Conservation (phyloP, 2,329 filamentous ascomycete genomes). For the Scedosporium apiospermum region DNA sequence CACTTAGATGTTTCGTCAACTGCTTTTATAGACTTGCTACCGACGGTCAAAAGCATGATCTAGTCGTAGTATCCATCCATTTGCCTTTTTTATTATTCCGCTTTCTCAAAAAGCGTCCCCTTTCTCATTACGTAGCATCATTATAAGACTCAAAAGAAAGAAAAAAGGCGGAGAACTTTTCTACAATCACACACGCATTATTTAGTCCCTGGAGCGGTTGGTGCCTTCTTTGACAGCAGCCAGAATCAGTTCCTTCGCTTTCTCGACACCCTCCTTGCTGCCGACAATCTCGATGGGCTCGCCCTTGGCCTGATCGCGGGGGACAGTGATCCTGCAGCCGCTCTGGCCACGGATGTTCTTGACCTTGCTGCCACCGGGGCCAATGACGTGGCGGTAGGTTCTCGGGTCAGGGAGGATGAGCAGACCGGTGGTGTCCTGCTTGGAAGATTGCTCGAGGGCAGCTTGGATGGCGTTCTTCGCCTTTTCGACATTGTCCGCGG, state of each 20-base stretch:
- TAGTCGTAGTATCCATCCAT: not conserved
- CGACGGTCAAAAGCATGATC: not conserved
- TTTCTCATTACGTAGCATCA: not conserved
- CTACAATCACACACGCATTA: not conserved
- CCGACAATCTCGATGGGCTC: conserved; percentile 91
- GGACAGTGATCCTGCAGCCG: conserved; percentile 88
- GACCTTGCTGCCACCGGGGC: conserved; percentile 80
- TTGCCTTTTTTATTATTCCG: not conserved
- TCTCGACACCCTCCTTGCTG: conserved; percentile 67
- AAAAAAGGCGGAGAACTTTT: not conserved
- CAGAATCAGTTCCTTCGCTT: conserved; percentile 81
- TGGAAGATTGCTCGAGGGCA: conserved; percentile 62
- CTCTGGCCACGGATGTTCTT: conserved; percentile 89
- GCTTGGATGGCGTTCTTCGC: conserved; percentile 66
- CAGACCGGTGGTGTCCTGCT: conserved; percentile 69
- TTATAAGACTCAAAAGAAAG: not conserved
- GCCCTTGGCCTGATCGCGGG: conserved; percentile 61
- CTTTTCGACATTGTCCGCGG: conserved; percentile 68
- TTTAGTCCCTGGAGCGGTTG: conserved; percentile 14
- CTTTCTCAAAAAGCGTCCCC: not conserved
- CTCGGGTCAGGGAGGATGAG: conserved; percentile 81
- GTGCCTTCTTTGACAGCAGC: conserved; percentile 63
- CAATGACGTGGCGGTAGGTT: conserved; percentile 85
- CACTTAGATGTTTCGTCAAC: too few species aligned
- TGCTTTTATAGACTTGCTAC: not conserved